Conservation (phyloP, 2,329 filamentous ascomycete species). For the Ploettnerulaceae sp. region DNA sequence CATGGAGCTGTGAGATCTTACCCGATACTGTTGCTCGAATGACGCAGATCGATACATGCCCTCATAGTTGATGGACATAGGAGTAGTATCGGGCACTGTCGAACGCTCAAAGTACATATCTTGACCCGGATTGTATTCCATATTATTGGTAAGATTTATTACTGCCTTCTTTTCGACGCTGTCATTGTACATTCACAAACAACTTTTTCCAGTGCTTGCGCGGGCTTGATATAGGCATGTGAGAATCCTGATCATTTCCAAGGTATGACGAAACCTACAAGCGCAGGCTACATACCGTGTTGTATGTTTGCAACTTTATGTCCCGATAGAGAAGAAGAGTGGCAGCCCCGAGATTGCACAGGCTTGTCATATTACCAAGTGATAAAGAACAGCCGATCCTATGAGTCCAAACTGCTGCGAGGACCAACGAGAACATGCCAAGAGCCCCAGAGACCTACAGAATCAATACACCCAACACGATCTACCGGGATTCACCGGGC, state of each 20-base stretch:
- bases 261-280: background rate
- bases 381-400: too few species aligned
- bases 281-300: background rate
- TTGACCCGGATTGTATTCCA: background rate
- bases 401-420: too few species aligned
- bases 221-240: constrained; percentile 4
- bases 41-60: background rate
- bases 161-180: too few species aligned
- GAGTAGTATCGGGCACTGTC: background rate
- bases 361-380: background rate
- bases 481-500: too few species aligned
- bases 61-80: background rate
- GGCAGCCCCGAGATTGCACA: background rate
- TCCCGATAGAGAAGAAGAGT: background rate
- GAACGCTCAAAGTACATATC: background rate
- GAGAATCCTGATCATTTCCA: background rate
- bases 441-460: too few species aligned
- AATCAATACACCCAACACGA: too few species aligned
- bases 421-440: too few species aligned
- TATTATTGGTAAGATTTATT: too few species aligned
- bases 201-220: too few species aligned
- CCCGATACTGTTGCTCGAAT: background rate
- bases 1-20: background rate
- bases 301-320: background rate
- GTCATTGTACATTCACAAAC: background rate